Evolutionary conservation across 139 green algal genomes (phyloP).

Genomic region (Coccomyxa sp.): DNA sequence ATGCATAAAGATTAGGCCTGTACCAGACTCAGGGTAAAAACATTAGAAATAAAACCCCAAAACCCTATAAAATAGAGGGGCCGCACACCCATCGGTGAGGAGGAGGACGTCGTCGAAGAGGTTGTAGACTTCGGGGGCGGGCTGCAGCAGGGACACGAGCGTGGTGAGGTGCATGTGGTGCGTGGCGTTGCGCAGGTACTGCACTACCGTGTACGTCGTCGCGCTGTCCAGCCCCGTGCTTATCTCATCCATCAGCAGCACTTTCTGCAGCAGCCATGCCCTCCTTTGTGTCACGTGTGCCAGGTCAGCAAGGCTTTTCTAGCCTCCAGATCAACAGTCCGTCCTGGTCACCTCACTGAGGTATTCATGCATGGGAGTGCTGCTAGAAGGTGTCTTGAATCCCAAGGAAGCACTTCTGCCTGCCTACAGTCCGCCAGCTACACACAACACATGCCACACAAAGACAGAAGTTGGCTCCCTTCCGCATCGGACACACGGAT

Average conservation of each 20-base stretch:
- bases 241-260: slow-evolving; percentile 48
- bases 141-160: slow-evolving; percentile 80
- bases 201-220: slow-evolving; percentile 66
- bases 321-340: background rate
- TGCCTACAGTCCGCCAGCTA: no score
- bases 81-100: slow-evolving; percentile 49
- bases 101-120: slow-evolving; percentile 74
- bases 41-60: no score
- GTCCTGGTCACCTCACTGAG: no score
- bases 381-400: background rate
- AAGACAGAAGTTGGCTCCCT: no score
- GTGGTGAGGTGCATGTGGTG: slow-evolving; percentile 40
- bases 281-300: background rate
- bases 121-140: slow-evolving; percentile 59
- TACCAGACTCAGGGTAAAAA: no score
- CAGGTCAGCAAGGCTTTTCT: slow-evolving; percentile 7
- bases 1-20: no score
- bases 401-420: background rate
- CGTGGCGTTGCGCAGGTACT: slow-evolving; percentile 25
- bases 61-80: no score
- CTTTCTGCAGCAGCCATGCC: slow-evolving; percentile 23
- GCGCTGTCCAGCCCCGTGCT: slow-evolving; percentile 52
- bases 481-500: no score
- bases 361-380: background rate
- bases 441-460: no score